Conservation (phyloP, 2,329 filamentous ascomycete species). For the Simplicillium sp. region DNA sequence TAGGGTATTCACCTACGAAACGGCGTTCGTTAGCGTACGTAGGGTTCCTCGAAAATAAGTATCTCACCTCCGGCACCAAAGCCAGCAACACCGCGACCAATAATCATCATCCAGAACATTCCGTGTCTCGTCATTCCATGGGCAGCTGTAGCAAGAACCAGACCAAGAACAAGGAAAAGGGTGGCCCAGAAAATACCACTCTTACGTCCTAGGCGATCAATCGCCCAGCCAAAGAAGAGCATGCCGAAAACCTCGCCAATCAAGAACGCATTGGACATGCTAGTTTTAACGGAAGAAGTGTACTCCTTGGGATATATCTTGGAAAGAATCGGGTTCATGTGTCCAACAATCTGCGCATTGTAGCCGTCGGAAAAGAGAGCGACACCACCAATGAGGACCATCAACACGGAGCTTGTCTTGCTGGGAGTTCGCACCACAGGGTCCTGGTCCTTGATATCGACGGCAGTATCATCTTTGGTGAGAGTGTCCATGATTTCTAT, state of each 20-base stretch:
- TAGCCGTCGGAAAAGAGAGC: slow-evolving; percentile 24
- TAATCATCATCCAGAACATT: slow-evolving; percentile 42
- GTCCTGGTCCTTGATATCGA: not conserved
- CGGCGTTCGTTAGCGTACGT: not conserved
- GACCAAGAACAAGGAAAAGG: slow-evolving; percentile 33
- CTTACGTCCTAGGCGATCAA: slow-evolving; percentile 35
- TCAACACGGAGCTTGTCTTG: slow-evolving; percentile 4
- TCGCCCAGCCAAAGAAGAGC: slow-evolving; percentile 28
- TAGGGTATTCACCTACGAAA: slow-evolving; percentile 17
- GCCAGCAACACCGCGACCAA: slow-evolving; percentile 35
- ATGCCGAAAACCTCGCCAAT: slow-evolving; percentile 32
- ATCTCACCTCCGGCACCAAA: slow-evolving; percentile 29
- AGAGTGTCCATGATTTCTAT: too few relatives aligned
- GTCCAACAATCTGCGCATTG: slow-evolving; percentile 22
- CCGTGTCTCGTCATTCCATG: slow-evolving; percentile 29
- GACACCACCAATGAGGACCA: slow-evolving; percentile 18
- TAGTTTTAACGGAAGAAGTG: slow-evolving; percentile 23
- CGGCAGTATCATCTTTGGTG: slow-evolving; percentile 1
- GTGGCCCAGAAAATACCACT: slow-evolving; percentile 35
- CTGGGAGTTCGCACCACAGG: not conserved
- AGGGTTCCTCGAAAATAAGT: not conserved
- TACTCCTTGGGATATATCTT: slow-evolving; percentile 20
- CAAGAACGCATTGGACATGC: slow-evolving; percentile 27
- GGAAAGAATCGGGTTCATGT: slow-evolving; percentile 21
- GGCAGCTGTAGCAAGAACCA: slow-evolving; percentile 32